Evolutionary conservation across 2,329 filamentous ascomycete genomes (phyloP).

Genomic region (Penicillium rolfsii): DNA sequence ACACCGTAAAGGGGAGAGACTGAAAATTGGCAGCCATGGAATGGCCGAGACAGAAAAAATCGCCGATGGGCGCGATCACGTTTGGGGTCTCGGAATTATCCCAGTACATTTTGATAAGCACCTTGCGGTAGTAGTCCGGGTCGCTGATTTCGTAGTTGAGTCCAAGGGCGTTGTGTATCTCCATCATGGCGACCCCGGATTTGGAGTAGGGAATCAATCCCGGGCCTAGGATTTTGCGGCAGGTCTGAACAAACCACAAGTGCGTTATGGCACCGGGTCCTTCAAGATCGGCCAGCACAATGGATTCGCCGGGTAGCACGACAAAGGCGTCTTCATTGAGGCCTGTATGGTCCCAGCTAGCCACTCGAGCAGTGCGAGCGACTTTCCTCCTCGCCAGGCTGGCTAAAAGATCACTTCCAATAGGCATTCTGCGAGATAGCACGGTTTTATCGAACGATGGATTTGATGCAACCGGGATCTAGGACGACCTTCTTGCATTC

Average conservation of each 20-base stretch:
- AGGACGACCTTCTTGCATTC: neutral
- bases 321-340: neutral
- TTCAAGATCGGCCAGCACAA: neutral
- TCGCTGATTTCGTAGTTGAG: constrained; percentile 40
- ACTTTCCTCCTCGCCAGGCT: neutral
- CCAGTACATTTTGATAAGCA: constrained; percentile 44
- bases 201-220: constrained; percentile 41
- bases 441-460: neutral
- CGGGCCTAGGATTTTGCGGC: constrained; percentile 39
- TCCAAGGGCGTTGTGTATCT: constrained; percentile 38
- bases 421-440: neutral
- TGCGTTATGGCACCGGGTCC: neutral
- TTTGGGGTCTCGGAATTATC: constrained; percentile 29
- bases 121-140: constrained; percentile 43
- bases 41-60: neutral
- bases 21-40: neutral
- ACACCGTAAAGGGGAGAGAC: neutral
- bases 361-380: neutral
- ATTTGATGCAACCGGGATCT: neutral
- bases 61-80: neutral
- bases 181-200: constrained; percentile 42
- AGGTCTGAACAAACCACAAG: constrained; percentile 34
- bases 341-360: neutral
- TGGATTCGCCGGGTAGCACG: neutral
- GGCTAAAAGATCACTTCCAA: neutral